These are phyloP conservation scores for Pulicaria dysenterica DNA, from an alignment of 129 eudicot species.

Conservation along the genomic window DNA sequence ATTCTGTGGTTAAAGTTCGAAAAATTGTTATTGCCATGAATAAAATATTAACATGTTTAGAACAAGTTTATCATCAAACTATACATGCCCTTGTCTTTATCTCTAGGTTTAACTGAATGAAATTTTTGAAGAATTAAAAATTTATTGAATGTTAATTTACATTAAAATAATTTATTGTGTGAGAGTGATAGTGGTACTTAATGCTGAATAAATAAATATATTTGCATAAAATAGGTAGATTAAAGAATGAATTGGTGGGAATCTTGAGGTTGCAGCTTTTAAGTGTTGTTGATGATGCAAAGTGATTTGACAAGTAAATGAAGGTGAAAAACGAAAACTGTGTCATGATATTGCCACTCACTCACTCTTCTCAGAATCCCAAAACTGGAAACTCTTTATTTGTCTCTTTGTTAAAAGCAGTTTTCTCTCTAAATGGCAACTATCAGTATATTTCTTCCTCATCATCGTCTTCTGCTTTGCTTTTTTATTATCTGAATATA, in stretches of 20 bases:
- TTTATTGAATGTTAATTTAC: too few relatives aligned
- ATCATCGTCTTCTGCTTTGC: conserved; percentile 19
- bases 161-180: too few relatives aligned
- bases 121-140: too few relatives aligned
- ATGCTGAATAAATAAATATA: too few relatives aligned
- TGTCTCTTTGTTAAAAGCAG: conserved; percentile 36
- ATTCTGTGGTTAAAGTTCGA: too few relatives aligned
- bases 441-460: conserved; percentile 23
- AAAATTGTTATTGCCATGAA: too few relatives aligned
- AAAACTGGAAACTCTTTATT: conserved; percentile 42
- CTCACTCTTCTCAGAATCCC: conserved; percentile 45
- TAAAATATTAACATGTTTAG: too few relatives aligned
- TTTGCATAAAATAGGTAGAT: neutral
- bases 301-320: conserved; percentile 43
- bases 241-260: conserved; percentile 25
- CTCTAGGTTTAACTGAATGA: too few relatives aligned
- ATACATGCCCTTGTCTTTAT: too few relatives aligned
- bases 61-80: too few relatives aligned
- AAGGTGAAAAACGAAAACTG: conserved; percentile 28
- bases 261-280: conserved; percentile 37
- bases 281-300: conserved; percentile 31
- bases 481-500: too few relatives aligned
- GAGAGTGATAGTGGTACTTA: too few relatives aligned
- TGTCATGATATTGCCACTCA: conserved; percentile 39
- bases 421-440: conserved; percentile 35